Conservation (phyloP, 2,329 filamentous ascomycete species). For the Cladophialophora bantiana region DNA sequence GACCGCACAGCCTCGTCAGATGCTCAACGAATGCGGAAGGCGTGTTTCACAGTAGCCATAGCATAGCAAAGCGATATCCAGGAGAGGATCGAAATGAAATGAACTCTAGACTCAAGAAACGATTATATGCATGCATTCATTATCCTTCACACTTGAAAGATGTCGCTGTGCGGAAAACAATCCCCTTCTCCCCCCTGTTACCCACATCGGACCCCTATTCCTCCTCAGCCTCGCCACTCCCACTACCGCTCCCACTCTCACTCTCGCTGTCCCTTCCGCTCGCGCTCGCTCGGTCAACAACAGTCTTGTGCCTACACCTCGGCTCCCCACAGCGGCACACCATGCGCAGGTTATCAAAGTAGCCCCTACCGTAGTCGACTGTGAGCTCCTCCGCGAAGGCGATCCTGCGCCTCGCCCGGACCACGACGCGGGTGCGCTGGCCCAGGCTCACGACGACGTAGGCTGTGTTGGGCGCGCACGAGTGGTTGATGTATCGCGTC, state of each 20-base stretch:
- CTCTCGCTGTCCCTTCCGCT: background rate
- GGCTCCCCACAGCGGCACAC: conserved; percentile 30
- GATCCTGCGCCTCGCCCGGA: conserved; percentile 26
- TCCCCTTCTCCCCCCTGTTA: background rate
- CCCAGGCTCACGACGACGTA: conserved; percentile 24
- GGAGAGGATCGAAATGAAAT: no score
- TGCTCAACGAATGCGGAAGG: no score
- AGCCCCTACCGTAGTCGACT: conserved; percentile 31
- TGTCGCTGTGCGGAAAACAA: no score
- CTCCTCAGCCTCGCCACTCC: background rate
- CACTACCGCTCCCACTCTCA: background rate
- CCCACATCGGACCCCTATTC: background rate
- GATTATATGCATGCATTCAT: no score
- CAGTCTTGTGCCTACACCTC: conserved; percentile 16
- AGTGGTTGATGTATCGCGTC: conserved; percentile 40
- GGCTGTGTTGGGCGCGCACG: conserved; percentile 27
- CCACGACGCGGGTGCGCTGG: conserved; percentile 9
- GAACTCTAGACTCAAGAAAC: no score
- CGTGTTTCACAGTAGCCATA: no score
- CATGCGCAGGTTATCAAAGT: conserved; percentile 24
- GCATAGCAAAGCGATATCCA: no score
- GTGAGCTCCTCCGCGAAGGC: conserved; percentile 35
- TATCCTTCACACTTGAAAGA: no score
- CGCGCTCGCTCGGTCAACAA: background rate
- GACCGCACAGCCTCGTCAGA: no score